phyloP scores from a whole-genome alignment of 2,329 filamentous ascomycete genomes.

The Phoma herbarum region DNA sequence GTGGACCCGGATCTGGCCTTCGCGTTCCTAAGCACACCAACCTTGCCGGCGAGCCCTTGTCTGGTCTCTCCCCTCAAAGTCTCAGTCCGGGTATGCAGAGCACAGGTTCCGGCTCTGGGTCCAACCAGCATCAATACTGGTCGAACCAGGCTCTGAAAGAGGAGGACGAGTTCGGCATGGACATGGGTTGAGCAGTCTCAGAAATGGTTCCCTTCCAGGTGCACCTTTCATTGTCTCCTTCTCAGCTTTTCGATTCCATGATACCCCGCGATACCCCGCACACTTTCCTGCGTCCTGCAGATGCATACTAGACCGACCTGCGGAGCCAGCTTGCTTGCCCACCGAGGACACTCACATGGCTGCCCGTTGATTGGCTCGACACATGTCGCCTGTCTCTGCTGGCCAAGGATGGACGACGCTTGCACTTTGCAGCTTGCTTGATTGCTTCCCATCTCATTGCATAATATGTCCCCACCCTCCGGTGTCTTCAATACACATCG shows the following conservation, averaged over 20 bases:
- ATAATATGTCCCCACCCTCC: constrained; percentile 37
- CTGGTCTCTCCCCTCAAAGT: constrained; percentile 66
- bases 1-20: constrained; percentile 82
- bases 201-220: constrained; percentile 19
- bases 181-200: constrained; percentile 54
- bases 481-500: constrained; percentile 31
- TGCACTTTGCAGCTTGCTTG: constrained; percentile 34
- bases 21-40: constrained; percentile 94
- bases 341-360: background rate
- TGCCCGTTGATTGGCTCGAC: constrained; percentile 9
- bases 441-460: constrained; percentile 40
- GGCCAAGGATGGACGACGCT: constrained; percentile 42
- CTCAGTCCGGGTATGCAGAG: constrained; percentile 65
- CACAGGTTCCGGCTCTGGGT: constrained; percentile 69
- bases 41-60: constrained; percentile 79
- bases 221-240: constrained; percentile 25
- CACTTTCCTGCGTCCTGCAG: constrained; percentile 41
- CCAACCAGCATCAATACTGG: constrained; percentile 63
- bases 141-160: constrained; percentile 78
- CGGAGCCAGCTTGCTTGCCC: constrained; percentile 12
- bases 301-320: constrained; percentile 33
- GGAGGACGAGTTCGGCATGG: constrained; percentile 91
- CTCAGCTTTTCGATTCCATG: constrained; percentile 40
- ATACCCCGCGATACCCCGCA: constrained; percentile 50
- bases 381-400: constrained; percentile 42